Evolutionary conservation across 257 asterid genomes (phyloP).

Genomic region (Solanum virginianum): DNA sequence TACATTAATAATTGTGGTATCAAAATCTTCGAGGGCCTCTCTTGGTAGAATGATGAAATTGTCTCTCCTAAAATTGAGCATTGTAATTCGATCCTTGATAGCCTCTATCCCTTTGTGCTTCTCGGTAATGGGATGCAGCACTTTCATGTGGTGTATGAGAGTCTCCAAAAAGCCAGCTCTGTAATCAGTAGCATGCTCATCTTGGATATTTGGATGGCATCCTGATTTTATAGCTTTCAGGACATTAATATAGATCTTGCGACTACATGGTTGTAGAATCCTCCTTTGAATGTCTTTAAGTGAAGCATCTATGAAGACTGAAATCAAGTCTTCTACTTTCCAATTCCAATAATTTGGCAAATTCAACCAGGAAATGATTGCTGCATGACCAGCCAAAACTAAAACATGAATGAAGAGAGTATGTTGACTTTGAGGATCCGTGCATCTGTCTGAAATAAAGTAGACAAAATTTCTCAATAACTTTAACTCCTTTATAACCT

Average conservation of each 20-base stretch:
- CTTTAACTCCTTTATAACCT: background rate
- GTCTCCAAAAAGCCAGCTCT: background rate
- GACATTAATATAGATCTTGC: background rate
- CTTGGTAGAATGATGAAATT: background rate
- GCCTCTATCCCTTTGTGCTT: background rate
- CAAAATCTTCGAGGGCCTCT: background rate
- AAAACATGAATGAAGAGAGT: background rate
- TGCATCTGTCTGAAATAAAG: background rate
- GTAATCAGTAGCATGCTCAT: no score
- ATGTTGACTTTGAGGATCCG: background rate
- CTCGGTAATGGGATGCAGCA: background rate
- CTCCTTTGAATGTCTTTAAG: background rate
- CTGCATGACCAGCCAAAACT: background rate
- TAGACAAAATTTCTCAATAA: background rate
- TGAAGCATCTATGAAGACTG: accelerated
- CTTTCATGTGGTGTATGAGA: background rate
- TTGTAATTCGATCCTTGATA: background rate
- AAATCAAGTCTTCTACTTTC: no score
- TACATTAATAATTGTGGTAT: background rate
- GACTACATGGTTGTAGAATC: background rate
- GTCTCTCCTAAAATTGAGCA: background rate
- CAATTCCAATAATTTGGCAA: background rate
- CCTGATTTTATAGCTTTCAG: background rate
- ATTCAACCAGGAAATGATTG: background rate
- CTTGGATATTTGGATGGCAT: background rate